Evolutionary conservation across 2,329 filamentous ascomycete species (phyloP).

Genomic region (Trichothecium roseum): DNA sequence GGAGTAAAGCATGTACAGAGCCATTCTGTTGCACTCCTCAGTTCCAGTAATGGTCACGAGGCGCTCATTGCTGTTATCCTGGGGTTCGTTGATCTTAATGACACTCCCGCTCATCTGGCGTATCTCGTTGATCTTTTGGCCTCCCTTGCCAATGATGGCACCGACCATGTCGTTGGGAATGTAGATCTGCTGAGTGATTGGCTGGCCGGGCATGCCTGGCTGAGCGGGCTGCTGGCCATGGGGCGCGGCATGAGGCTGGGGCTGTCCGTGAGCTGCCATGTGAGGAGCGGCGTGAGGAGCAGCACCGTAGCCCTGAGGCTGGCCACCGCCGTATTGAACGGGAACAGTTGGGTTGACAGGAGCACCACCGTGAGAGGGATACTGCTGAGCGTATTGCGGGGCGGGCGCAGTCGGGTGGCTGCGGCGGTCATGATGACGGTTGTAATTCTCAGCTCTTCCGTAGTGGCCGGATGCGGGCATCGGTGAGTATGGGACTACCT

Average conservation of each 20-base stretch:
- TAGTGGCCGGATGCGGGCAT: conserved; percentile 89
- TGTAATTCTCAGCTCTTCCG: conserved; percentile 79
- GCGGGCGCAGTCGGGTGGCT: conserved; percentile 59
- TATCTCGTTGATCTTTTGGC: conserved; percentile 99
- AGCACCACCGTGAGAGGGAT: conserved; percentile 50
- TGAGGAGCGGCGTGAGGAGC: conserved; percentile 68
- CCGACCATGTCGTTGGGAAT: conserved; percentile 99
- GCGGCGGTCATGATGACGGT: conserved; percentile 61
- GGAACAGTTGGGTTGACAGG: conserved; percentile 53
- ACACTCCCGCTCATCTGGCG: conserved; percentile 93
- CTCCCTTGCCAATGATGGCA: conserved; percentile 96
- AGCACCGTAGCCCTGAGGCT: conserved; percentile 65
- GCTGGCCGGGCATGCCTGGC: conserved; percentile 45
- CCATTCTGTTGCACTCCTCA: conserved; percentile 98
- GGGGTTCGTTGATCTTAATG: conserved; percentile 99
- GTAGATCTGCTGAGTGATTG: conserved; percentile 95
- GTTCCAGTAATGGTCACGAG: conserved; percentile 96
- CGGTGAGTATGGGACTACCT: conserved; percentile 95
- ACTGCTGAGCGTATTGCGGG: conserved; percentile 61
- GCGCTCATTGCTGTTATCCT: conserved; percentile 97
- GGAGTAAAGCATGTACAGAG: conserved; percentile 98
- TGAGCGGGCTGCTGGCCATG: conserved; percentile 68
- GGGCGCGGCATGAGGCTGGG: conserved; percentile 51
- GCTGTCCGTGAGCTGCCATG: conserved; percentile 47
- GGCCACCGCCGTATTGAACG: conserved; percentile 58